Evolutionary conservation across 345 rosid genomes (phyloP).

Genomic region (Moricandia arvensis): DNA sequence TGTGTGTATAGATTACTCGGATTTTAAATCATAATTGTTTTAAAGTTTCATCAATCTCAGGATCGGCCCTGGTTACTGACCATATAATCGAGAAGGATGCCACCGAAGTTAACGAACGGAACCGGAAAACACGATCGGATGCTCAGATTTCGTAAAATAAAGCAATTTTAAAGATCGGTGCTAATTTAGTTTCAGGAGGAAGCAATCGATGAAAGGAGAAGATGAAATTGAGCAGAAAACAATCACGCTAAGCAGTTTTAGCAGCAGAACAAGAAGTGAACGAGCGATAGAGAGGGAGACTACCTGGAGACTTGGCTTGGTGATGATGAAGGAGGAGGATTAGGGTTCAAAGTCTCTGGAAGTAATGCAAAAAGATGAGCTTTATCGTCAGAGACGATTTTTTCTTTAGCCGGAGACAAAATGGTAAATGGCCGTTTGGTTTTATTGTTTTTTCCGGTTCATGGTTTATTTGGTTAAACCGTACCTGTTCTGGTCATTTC

Average conservation of each 20-base stretch:
- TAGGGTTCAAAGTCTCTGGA: not conserved
- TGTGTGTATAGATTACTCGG: too few relatives aligned
- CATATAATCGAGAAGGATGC: not conserved
- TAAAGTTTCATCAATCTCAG: too few relatives aligned
- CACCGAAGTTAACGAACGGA: not conserved
- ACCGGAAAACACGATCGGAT: slow-evolving; percentile 7
- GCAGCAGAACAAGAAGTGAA: not conserved
- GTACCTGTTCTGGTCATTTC: too few relatives aligned
- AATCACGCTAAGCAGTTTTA: not conserved
- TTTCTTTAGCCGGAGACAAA: not conserved
- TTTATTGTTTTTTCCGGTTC: too few relatives aligned
- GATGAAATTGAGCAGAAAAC: not conserved
- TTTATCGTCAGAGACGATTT: too few relatives aligned
- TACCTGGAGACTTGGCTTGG: slow-evolving; percentile 32
- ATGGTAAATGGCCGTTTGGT: not conserved
- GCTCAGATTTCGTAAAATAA: not conserved
- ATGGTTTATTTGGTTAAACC: too few relatives aligned
- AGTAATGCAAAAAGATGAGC: not conserved
- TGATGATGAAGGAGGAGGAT: slow-evolving; percentile 14
- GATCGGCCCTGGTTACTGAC: not conserved
- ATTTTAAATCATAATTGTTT: not conserved
- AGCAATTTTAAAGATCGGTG: slow-evolving; percentile 16
- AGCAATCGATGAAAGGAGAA: slow-evolving; percentile 2
- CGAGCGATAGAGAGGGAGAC: not conserved
- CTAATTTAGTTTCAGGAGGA: not conserved